Evolutionary conservation across 1,139 yeast genomes (phyloP).

Genomic region (Pichia sp.): DNA sequence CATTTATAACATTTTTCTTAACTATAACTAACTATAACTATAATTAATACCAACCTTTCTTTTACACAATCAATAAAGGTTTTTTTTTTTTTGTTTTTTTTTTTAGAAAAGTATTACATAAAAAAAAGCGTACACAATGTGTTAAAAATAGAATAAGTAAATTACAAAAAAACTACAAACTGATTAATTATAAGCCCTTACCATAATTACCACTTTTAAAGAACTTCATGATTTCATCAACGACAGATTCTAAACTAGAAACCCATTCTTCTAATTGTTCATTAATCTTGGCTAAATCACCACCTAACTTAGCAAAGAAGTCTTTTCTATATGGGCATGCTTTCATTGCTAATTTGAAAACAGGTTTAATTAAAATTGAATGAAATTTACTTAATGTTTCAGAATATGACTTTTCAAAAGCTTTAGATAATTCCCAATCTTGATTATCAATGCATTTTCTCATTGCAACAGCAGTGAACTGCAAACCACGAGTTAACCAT

Average conservation of each 20-base stretch:
- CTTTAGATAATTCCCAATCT: constrained; percentile 57
- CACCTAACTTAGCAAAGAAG: constrained; percentile 74
- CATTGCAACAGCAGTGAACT: constrained; percentile 85
- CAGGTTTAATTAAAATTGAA: constrained; percentile 74
- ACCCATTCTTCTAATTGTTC: constrained; percentile 70
- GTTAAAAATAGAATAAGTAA: background rate
- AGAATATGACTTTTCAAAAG: constrained; percentile 77
- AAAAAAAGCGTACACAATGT: background rate
- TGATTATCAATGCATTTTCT: constrained; percentile 65
- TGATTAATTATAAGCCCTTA: constrained; percentile 59
- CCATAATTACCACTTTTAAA: constrained; percentile 79
- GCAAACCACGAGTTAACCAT: constrained; percentile 82
- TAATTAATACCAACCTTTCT: constrained; percentile 7
- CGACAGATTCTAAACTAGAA: constrained; percentile 68
- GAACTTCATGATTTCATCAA: constrained; percentile 65
- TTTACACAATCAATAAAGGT: constrained; percentile 1
- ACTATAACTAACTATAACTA: constrained; percentile 12
- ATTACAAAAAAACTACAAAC: background rate
- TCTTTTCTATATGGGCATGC: constrained; percentile 91
- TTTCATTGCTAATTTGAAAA: constrained; percentile 90
- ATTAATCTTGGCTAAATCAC: constrained; percentile 57
- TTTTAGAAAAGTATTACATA: background rate
- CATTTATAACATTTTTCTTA: constrained; percentile 3
- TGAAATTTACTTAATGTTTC: constrained; percentile 79
- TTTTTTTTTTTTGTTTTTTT: background rate